These are phyloP conservation scores for Delphinella strobiligena DNA, from an alignment of 2,329 filamentous ascomycete genomes.

Conservation along the genomic window DNA sequence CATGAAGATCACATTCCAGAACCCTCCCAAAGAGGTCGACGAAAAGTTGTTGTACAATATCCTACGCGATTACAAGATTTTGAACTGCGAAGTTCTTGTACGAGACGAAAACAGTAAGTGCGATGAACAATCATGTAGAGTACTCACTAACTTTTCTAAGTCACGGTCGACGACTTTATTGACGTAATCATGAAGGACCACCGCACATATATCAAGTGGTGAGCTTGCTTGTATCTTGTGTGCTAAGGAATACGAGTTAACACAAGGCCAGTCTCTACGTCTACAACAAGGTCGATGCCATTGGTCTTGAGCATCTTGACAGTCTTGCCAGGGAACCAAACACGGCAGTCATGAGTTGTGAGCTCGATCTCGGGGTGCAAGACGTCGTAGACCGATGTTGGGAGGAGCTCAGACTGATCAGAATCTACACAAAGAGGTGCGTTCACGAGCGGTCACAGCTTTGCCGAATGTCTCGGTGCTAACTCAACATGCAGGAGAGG, in stretches of 20 bases:
- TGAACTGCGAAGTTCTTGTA: slow-evolving; percentile 92
- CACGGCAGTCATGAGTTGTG: slow-evolving; percentile 95
- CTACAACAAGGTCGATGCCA: slow-evolving; percentile 98
- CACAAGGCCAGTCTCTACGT: slow-evolving; percentile 64
- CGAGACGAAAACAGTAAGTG: slow-evolving; percentile 74
- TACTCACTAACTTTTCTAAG: slow-evolving; percentile 27
- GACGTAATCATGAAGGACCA: slow-evolving; percentile 99
- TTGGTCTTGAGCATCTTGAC: slow-evolving; percentile 88
- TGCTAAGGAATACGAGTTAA: slow-evolving; percentile 11
- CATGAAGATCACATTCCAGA: slow-evolving; percentile 95
- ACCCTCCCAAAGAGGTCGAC: slow-evolving; percentile 79
- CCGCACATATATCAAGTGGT: slow-evolving; percentile 84
- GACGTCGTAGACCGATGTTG: slow-evolving; percentile 94
- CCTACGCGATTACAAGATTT: slow-evolving; percentile 93
- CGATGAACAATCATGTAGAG: too few relatives aligned
- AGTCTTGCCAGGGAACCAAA: slow-evolving; percentile 82
- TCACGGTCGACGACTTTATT: slow-evolving; percentile 95
- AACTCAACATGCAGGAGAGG: slow-evolving; percentile 55
- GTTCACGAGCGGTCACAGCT: too few relatives aligned
- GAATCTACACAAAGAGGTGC: slow-evolving; percentile 80
- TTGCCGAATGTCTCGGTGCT: slow-evolving; percentile 9
- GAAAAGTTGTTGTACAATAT: slow-evolving; percentile 99
- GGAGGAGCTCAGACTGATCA: slow-evolving; percentile 80
- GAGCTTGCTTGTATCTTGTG: slow-evolving; percentile 8
- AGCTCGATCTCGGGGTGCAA: slow-evolving; percentile 81